Percentiles rank a stretch among this genome's conserved stretches.
Evolutionary conservation across 1,139 yeast genomes (phyloP).

Genomic region (Hyphopichia khmerensis): DNA sequence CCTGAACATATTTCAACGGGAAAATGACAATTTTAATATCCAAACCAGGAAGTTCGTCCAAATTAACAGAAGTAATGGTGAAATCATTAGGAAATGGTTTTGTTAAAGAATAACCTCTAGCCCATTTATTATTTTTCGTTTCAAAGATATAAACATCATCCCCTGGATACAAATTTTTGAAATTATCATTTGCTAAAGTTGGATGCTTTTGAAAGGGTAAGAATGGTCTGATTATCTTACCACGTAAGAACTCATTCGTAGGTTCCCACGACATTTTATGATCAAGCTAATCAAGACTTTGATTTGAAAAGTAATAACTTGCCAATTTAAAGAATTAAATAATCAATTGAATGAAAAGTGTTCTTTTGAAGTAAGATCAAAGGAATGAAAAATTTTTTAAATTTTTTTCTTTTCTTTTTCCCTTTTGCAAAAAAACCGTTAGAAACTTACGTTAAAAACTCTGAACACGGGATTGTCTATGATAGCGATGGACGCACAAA

Average conservation of each 20-base stretch:
- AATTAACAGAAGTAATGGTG: slow-evolving; percentile 57
- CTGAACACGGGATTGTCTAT: neutral
- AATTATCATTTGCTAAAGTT: slow-evolving; percentile 35
- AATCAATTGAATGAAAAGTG: no score
- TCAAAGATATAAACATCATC: slow-evolving; percentile 81
- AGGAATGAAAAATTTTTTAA: neutral
- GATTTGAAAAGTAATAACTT: no score
- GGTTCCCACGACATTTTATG: slow-evolving; percentile 42
- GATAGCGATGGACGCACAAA: neutral
- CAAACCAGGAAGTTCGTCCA: slow-evolving; percentile 61
- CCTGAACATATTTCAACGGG: slow-evolving; percentile 54
- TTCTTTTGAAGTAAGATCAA: no score
- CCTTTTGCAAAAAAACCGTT: no score
- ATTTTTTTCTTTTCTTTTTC: no score
- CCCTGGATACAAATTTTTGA: slow-evolving; percentile 69
- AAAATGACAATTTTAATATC: slow-evolving; percentile 54
- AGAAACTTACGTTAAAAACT: neutral
- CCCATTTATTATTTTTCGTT: slow-evolving; percentile 63
- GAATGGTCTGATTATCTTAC: slow-evolving; percentile 58
- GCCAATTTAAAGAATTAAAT: no score
- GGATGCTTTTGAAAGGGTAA: slow-evolving; percentile 58
- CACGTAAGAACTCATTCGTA: slow-evolving; percentile 41
- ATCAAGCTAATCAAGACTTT: no score
- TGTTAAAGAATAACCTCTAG: slow-evolving; percentile 67
- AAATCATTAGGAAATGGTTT: slow-evolving; percentile 71